Evolutionary conservation across 768 basidiomycete species (phyloP).

Genomic region (Naganishia vaughanmartiniae): DNA sequence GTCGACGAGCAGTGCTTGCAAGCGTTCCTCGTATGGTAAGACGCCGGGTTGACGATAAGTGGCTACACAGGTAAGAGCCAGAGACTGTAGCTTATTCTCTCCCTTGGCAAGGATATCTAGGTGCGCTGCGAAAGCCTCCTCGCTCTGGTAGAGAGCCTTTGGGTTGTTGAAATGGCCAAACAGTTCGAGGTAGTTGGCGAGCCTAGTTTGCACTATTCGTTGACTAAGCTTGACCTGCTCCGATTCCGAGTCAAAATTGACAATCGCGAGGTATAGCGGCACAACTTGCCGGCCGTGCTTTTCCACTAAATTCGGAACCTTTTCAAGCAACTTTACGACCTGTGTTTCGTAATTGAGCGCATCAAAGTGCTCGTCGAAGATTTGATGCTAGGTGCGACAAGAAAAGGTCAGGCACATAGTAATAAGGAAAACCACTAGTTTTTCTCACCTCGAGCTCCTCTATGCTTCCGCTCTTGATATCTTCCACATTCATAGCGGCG

Average conservation of each 20-base stretch:
- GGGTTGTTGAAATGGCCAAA: slow-evolving; percentile 90
- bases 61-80: slow-evolving; percentile 73
- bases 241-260: slow-evolving; percentile 37
- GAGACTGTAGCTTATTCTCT: slow-evolving; percentile 70
- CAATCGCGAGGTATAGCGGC: slow-evolving; percentile 69
- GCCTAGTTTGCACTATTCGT: slow-evolving; percentile 49
- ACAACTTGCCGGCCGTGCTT: slow-evolving; percentile 83
- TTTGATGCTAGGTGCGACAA: slow-evolving; percentile 47
- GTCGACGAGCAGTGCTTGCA: slow-evolving; percentile 74
- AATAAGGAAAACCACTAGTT: slow-evolving; percentile 25
- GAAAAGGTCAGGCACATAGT: neutral
- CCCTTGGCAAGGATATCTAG: slow-evolving; percentile 76
- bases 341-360: slow-evolving; percentile 73
- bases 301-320: slow-evolving; percentile 70
- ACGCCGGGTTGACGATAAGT: slow-evolving; percentile 72
- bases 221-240: slow-evolving; percentile 53
- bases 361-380: slow-evolving; percentile 63
- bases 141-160: slow-evolving; percentile 74
- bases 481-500: slow-evolving; percentile 43
- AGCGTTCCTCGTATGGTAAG: slow-evolving; percentile 61
- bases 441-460: slow-evolving; percentile 71
- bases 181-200: slow-evolving; percentile 74
- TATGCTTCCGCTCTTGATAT: slow-evolving; percentile 63
- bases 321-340: slow-evolving; percentile 68
- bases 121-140: slow-evolving; percentile 67